Base-by-base conservation (phyloP, 371 early-diverging fungal genomes). In the Coemansia sp. region DNA sequence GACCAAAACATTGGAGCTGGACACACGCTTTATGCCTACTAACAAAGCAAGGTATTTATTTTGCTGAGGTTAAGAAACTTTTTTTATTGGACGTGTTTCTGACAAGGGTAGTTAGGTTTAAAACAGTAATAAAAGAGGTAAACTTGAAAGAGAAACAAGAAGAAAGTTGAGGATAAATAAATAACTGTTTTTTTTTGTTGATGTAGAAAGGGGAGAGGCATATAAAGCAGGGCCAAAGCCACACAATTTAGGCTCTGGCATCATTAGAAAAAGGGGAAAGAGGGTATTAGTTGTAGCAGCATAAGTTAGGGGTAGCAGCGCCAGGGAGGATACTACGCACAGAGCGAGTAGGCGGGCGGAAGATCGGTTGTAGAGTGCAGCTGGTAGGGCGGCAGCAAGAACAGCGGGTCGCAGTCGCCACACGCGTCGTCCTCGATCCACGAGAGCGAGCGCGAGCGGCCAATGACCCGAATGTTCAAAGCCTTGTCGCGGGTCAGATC, bases 401-500 rank as follows among this genome's bases (percentile, higher is more conserved):
- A 54, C 11, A 51, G 42, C 3, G 39, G 47, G 1, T 43, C 20
- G 26, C 32, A 31, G 9, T 42, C 49, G 11, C 42, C 51, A 20
- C 43, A 32, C 36, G 36, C 45, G 16, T 35, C 53, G 31, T 45
- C 5, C 30, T 34, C 49, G 38, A 68, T 36, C 39, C 66, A 39
- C 31, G 57, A 52, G 4, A 62, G 59, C 8, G 73, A 59, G 9
- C 73, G 48, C 11, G 66, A 69, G 14, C 74, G 42, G 8, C 70
- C 74, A 43, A 74, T 70, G 35, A 74, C 55, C 10, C 57, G 52
- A 8, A 74, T 69, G 41, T 74, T 74, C 13, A 70, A 36, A 7
- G 50, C 65, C 62, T 74, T 74, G 49, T 74, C 62, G 8, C 74
- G 52, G 1, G 74, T 65, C 20, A 74, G 49, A 43, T 74, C 61